Conservation (phyloP, 805 yeast species). For the Ogataea methanolica region DNA sequence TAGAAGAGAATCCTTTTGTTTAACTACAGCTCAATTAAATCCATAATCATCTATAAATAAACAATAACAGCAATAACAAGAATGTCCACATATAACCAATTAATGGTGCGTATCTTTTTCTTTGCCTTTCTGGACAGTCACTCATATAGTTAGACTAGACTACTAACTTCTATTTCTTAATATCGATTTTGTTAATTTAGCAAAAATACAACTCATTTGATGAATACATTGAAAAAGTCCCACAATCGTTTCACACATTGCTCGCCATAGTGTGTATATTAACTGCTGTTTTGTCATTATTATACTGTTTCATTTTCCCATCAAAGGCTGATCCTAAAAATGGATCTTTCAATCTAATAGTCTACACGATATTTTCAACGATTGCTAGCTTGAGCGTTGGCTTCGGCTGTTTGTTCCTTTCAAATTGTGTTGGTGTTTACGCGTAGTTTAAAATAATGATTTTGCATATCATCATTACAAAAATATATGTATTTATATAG, state of each 20-base stretch:
- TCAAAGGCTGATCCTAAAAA: background rate
- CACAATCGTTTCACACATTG: constrained; percentile 13
- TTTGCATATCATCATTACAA: too few species aligned
- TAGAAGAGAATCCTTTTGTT: too few species aligned
- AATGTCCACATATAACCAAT: too few species aligned
- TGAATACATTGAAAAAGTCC: constrained; percentile 8
- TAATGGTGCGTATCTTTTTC: too few species aligned
- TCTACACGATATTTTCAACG: constrained; percentile 15
- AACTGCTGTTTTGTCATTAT: constrained; percentile 7
- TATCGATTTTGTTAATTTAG: background rate
- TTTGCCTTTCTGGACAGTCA: too few species aligned
- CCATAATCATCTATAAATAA: too few species aligned
- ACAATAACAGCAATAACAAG: too few species aligned
- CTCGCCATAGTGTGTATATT: constrained; percentile 11
- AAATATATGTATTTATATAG: background rate
- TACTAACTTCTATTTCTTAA: too few species aligned
- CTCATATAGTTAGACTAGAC: too few species aligned
- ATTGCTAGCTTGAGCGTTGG: constrained; percentile 20
- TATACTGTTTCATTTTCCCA: constrained; percentile 3
- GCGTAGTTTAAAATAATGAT: constrained; percentile 10
- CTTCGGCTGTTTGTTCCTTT: constrained; percentile 26
- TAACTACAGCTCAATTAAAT: too few species aligned
- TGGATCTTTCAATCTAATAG: background rate
- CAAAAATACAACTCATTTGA: constrained; percentile 5
- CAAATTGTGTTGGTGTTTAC: constrained; percentile 30